Evolutionary conservation across 345 rosid species (phyloP).

Genomic region (Geranium brycei): DNA sequence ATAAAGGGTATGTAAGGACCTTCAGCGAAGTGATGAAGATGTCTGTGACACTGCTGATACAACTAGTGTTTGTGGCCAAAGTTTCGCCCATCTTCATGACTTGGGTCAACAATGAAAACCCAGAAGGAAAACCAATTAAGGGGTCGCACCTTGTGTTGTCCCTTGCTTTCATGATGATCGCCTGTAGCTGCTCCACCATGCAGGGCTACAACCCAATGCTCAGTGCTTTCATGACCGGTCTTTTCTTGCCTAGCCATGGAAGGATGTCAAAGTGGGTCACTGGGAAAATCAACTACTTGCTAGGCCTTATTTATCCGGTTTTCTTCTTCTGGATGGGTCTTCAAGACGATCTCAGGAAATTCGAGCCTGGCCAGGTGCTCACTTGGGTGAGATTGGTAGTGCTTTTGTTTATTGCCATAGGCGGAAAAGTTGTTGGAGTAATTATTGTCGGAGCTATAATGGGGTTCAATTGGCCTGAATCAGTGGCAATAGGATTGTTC

Average conservation of each 20-base stretch:
- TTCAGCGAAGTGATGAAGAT: slow-evolving; percentile 22
- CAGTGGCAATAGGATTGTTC: slow-evolving; percentile 64
- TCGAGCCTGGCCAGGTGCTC: slow-evolving; percentile 17
- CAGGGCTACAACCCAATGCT: slow-evolving; percentile 56
- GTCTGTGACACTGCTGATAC: slow-evolving; percentile 41
- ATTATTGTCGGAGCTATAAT: slow-evolving; percentile 47
- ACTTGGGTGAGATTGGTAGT: slow-evolving; percentile 44
- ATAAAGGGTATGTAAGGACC: slow-evolving; percentile 5
- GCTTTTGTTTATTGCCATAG: slow-evolving; percentile 26
- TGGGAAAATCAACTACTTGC: slow-evolving; percentile 69
- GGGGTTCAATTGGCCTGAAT: slow-evolving; percentile 71
- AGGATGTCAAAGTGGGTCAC: slow-evolving; percentile 84
- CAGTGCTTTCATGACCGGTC: slow-evolving; percentile 82
- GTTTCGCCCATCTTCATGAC: slow-evolving; percentile 62
- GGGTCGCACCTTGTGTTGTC: slow-evolving; percentile 87
- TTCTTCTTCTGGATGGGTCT: slow-evolving; percentile 86
- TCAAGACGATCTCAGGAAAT: slow-evolving; percentile 28
- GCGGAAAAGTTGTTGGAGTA: slow-evolving; percentile 56
- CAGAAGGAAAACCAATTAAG: slow-evolving; percentile 85
- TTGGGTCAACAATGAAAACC: slow-evolving; percentile 94
- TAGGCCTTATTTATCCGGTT: slow-evolving; percentile 58
- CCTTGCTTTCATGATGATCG: slow-evolving; percentile 55
- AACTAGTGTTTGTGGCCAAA: slow-evolving; percentile 49
- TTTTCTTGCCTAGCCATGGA: slow-evolving; percentile 74
- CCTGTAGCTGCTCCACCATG: slow-evolving; percentile 54